Evolutionary conservation across 805 yeast genomes (phyloP).

Genomic region (Suhomyces sp.): DNA sequence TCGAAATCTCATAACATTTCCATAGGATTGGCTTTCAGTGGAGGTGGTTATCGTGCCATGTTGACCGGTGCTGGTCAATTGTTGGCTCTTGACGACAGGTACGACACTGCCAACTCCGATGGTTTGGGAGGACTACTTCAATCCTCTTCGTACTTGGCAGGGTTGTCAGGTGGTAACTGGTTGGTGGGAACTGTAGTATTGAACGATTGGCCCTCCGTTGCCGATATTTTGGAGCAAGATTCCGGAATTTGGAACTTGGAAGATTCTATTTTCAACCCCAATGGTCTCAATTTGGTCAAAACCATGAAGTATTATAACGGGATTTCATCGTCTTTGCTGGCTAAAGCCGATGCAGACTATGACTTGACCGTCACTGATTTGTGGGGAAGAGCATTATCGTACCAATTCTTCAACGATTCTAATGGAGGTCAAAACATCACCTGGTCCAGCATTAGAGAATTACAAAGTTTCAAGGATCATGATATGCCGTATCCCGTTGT

Average conservation of each 20-base stretch:
- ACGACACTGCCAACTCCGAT: conserved; percentile 18
- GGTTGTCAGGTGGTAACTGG: conserved; percentile 57
- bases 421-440: conserved; percentile 26
- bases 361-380: conserved; percentile 36
- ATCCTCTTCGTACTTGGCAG: conserved; percentile 12
- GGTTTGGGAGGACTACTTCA: conserved; percentile 38
- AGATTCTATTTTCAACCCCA: conserved; percentile 58
- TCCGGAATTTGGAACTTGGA: conserved; percentile 63
- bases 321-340: conserved; percentile 22
- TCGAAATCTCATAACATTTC: conserved; percentile 23
- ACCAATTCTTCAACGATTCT: conserved; percentile 29
- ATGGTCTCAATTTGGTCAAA: conserved; percentile 56
- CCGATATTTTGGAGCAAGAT: conserved; percentile 23
- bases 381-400: conserved; percentile 42
- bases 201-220: conserved; percentile 36
- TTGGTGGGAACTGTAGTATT: conserved; percentile 47
- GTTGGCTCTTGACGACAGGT: conserved; percentile 11
- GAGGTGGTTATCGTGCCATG: conserved; percentile 39
- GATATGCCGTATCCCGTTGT: conserved; percentile 41
- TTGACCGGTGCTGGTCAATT: conserved; percentile 15
- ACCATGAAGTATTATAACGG: conserved; percentile 48
- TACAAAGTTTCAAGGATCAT: conserved; percentile 24
- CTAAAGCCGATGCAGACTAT: conserved; percentile 35
- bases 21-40: conserved; percentile 32
- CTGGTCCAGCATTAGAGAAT: conserved; percentile 23